phyloP scores from a whole-genome alignment of 345 rosid species.

The Arabidopsis thaliana region TAIR10.1 NC_003070.9:8760001-8760500 shows the following conservation, averaged over 20 bases:
- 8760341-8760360: slow-evolving; percentile 74
- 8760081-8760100: neutral
- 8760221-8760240: slow-evolving; percentile 88
- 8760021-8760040: slow-evolving; percentile 61
- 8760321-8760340: slow-evolving; percentile 90
- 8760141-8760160: slow-evolving; percentile 42
- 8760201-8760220: slow-evolving; percentile 74
- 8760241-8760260: slow-evolving; percentile 93
- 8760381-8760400: neutral
- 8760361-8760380: neutral
- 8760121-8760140: neutral
- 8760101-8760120: too few relatives aligned
- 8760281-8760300: slow-evolving; percentile 99
- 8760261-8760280: slow-evolving; percentile 97
- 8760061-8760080: neutral
- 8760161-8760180: slow-evolving; percentile 90
- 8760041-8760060: slow-evolving; percentile 33
- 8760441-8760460: slow-evolving; percentile 58
- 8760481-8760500: slow-evolving; percentile 99
- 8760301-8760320: slow-evolving; percentile 98
- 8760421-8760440: slow-evolving; percentile 31
- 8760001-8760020: slow-evolving; percentile 74
- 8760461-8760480: slow-evolving; percentile 99
- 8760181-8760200: slow-evolving; percentile 67
- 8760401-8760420: neutral